Evolutionary conservation across 164 flowering plant genomes (phyloP).

Genomic region (Vitis cinerea): DNA sequence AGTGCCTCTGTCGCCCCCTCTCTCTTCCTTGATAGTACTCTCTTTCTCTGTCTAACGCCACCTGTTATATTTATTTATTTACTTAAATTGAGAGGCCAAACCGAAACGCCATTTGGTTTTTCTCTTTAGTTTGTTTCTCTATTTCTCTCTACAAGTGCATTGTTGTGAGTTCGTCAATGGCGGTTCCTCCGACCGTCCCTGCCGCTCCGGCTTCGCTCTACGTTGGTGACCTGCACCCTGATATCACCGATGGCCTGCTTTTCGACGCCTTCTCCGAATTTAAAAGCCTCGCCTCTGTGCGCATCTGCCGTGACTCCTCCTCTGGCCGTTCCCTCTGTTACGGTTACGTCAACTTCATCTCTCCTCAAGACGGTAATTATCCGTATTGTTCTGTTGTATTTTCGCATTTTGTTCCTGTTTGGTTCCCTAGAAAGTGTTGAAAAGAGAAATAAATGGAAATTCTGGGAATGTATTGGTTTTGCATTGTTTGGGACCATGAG

Average conservation of each 20-base stretch:
- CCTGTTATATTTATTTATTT: not conserved
- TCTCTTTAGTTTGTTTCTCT: not conserved
- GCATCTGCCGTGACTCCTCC: conserved; percentile 67
- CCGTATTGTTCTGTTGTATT: not conserved
- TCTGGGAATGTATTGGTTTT: too few species aligned
- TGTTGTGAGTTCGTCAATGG: conserved; percentile 25
- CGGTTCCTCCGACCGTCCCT: conserved; percentile 29
- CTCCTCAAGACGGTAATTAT: conserved; percentile 52
- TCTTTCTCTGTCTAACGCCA: too few species aligned
- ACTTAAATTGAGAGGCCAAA: not conserved
- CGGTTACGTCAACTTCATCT: conserved; percentile 74
- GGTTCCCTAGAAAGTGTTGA: too few species aligned
- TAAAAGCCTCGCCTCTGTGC: conserved; percentile 34
- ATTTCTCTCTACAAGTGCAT: not conserved
- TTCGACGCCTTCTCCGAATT: conserved; percentile 17
- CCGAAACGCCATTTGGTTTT: conserved; percentile 2
- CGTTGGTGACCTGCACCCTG: conserved; percentile 82
- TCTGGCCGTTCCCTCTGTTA: conserved; percentile 72
- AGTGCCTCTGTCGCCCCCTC: too few species aligned
- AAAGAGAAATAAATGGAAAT: too few species aligned
- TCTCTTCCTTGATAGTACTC: too few species aligned
- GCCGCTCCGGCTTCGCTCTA: conserved; percentile 60
- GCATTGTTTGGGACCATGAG: too few species aligned
- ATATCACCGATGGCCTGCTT: conserved; percentile 54
- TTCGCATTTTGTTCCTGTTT: not conserved